A percentile compares a stretch with the other conserved stretches of the same genome.
Conservation (phyloP, 106 monocot species). For the Chionographis japonica region DNA sequence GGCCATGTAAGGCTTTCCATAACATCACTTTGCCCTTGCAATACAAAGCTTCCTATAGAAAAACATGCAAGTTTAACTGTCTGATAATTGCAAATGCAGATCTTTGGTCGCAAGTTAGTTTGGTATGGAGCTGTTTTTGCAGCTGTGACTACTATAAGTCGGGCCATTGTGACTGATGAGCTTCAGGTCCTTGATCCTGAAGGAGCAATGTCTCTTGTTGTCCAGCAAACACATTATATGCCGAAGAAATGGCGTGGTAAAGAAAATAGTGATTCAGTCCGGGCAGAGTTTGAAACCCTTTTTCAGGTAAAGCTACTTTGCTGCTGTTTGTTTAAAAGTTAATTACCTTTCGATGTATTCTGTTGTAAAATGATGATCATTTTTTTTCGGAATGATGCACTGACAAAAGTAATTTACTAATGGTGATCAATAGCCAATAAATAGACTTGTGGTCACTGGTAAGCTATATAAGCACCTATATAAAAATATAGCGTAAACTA, state of each 20-base stretch:
- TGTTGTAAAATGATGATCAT: too few relatives aligned
- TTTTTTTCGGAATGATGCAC: too few relatives aligned
- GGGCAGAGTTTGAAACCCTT: conserved; percentile 83
- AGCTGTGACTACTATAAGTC: conserved; percentile 81
- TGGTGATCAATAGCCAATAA: too few relatives aligned
- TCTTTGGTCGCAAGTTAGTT: conserved; percentile 89
- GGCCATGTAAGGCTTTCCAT: conserved; percentile 68
- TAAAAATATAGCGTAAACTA: too few relatives aligned
- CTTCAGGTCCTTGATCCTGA: conserved; percentile 82
- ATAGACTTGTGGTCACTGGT: too few relatives aligned
- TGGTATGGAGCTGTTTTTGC: conserved; percentile 97
- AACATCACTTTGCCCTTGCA: background rate
- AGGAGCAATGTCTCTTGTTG: conserved; percentile 82
- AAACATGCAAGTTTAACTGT: background rate
- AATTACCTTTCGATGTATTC: background rate
- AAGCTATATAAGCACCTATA: too few relatives aligned
- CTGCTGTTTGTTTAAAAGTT: background rate
- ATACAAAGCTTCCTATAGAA: background rate
- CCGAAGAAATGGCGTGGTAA: conserved; percentile 94
- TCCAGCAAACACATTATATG: conserved; percentile 90
- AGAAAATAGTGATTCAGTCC: conserved; percentile 73
- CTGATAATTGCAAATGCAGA: conserved; percentile 37
- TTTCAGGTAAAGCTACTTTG: conserved; percentile 62
- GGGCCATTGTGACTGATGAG: conserved; percentile 73
- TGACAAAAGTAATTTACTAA: too few relatives aligned